A percentile compares a stretch with the other conserved stretches of the same genome.
These are phyloP conservation scores for Carex scoparia DNA, from an alignment of 176 grass and related monocot genomes.

Conservation along the genomic window DNA sequence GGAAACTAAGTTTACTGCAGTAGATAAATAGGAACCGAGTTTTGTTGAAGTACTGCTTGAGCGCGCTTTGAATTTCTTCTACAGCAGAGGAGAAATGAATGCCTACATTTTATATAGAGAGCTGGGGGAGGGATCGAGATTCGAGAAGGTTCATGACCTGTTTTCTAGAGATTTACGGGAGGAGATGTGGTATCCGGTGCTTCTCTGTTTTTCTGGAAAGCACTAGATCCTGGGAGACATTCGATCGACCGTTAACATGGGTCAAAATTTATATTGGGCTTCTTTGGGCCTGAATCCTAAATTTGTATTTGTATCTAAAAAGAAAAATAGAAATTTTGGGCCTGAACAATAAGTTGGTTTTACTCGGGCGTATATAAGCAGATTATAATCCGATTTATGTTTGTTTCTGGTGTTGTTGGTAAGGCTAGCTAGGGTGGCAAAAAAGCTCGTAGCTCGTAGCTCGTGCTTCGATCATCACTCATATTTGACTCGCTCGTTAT, in stretches of 20 bases:
- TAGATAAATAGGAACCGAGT: neutral
- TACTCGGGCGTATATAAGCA: neutral
- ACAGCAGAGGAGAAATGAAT: neutral
- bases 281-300: neutral
- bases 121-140: neutral
- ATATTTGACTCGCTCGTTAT: too few relatives aligned
- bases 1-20: neutral
- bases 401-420: neutral
- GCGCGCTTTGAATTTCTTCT: neutral
- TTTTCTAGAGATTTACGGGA: neutral
- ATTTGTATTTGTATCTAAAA: neutral
- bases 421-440: too few relatives aligned
- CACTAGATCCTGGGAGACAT: neutral
- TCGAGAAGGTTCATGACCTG: slow-evolving; percentile 8
- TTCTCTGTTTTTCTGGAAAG: slow-evolving; percentile 18
- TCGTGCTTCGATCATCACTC: too few relatives aligned
- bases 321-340: neutral
- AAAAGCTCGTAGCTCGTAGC: too few relatives aligned
- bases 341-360: neutral
- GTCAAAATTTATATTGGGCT: neutral
- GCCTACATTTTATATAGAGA: neutral
- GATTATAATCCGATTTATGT: neutral
- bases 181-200: neutral
- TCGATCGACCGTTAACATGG: neutral
- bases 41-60: neutral